Conservation (phyloP, 2,329 filamentous ascomycete genomes). For the Xenoacremonium recifei region DNA sequence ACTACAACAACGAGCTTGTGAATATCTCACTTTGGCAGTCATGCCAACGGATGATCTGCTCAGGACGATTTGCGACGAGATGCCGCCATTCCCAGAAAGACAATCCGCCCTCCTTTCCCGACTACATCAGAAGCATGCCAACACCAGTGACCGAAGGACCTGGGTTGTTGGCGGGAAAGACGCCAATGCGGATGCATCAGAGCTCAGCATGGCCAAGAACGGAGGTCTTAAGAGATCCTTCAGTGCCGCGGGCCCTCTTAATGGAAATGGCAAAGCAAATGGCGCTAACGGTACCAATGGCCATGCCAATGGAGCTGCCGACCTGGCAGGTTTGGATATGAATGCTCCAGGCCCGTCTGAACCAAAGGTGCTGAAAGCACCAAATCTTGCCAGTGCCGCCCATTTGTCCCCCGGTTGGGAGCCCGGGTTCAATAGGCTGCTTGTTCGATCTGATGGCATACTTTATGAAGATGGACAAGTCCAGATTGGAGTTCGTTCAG, state of each 20-base stretch:
- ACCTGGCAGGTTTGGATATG: conserved; percentile 83
- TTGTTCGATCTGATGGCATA: conserved; percentile 79
- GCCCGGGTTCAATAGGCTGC: conserved; percentile 77
- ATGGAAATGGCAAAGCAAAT: conserved; percentile 46
- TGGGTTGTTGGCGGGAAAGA: conserved; percentile 98
- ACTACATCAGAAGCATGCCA: conserved; percentile 90
- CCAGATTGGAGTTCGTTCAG: conserved; percentile 86
- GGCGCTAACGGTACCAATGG: conserved; percentile 50
- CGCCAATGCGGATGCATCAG: conserved; percentile 77
- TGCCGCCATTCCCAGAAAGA: conserved; percentile 96
- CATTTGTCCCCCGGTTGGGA: conserved; percentile 96
- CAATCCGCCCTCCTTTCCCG: conserved; percentile 89
- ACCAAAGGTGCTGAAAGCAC: conserved; percentile 60
- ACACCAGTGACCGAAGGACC: conserved; percentile 90
- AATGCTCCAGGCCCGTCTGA: conserved; percentile 56
- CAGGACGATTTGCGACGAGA: conserved; percentile 93
- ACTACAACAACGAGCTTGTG: conserved; percentile 92
- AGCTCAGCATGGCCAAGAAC: conserved; percentile 77
- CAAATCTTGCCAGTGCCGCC: conserved; percentile 87
- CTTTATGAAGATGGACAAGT: conserved; percentile 95
- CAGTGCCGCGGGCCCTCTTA: conserved; percentile 55
- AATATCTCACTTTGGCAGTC: conserved; percentile 84
- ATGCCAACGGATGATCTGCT: conserved; percentile 88
- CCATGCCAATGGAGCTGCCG: conserved; percentile 52
- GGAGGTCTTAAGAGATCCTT: conserved; percentile 85